phyloP scores from a whole-genome alignment of 768 basidiomycete species.

The Mycena maculata region DNA sequence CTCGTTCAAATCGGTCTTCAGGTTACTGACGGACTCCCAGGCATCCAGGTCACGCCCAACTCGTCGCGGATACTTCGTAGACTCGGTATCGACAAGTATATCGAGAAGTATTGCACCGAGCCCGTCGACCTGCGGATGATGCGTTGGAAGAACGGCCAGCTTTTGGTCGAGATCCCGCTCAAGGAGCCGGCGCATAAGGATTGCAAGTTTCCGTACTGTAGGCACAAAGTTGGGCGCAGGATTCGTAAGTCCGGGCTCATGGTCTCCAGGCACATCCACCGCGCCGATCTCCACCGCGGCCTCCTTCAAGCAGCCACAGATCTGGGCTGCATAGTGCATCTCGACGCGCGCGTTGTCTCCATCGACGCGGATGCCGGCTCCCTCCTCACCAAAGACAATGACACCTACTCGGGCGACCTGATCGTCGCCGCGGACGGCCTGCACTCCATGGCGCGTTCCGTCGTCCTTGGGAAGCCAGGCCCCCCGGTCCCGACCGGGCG shows the following conservation, averaged over 20 bases:
- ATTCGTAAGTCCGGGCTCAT: no score
- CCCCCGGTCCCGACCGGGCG: conserved; percentile 28
- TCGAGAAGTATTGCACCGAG: conserved; percentile 34
- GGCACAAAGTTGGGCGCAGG: neutral
- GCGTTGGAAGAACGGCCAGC: conserved; percentile 32
- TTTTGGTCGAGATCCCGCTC: conserved; percentile 29
- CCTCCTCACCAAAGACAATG: conserved; percentile 10
- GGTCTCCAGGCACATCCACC: conserved; percentile 29
- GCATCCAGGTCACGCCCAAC: conserved; percentile 33
- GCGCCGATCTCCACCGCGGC: conserved; percentile 31
- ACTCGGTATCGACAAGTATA: conserved; percentile 31
- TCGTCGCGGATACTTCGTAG: conserved; percentile 30
- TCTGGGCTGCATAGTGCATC: conserved; percentile 23
- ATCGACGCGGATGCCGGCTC: conserved; percentile 21
- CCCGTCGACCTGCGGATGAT: conserved; percentile 34
- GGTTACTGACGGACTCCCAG: conserved; percentile 1
- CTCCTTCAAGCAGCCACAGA: conserved; percentile 28
- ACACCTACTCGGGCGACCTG: conserved; percentile 22
- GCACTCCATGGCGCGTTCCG: conserved; percentile 25
- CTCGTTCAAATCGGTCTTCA: no score
- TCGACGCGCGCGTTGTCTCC: conserved; percentile 20
- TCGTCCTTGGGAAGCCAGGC: conserved; percentile 11
- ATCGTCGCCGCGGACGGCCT: conserved; percentile 34
- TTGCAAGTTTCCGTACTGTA: conserved; percentile 33
- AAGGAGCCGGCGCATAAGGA: conserved; percentile 31